Conservation (phyloP, 345 rosid species). For the Combretum micranthum region DNA sequence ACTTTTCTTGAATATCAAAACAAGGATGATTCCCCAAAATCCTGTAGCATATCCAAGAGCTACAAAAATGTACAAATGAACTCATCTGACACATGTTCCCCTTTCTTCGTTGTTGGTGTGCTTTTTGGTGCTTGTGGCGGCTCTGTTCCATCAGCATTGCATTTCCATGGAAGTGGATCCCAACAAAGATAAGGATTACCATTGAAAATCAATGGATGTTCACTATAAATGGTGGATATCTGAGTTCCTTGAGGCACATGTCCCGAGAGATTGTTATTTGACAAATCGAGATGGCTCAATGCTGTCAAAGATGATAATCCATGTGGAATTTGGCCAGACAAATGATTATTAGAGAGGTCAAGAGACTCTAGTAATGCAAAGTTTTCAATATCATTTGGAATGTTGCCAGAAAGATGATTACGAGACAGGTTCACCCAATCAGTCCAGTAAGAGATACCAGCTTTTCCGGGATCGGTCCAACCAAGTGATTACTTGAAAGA, state of each 20-base stretch:
- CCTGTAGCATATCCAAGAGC: too few species aligned
- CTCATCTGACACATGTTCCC: too few species aligned
- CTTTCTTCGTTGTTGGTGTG: too few species aligned
- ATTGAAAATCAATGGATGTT: too few species aligned
- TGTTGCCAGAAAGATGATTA: conserved; percentile 16
- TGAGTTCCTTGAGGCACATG: conserved; percentile 10
- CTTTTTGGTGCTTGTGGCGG: too few species aligned
- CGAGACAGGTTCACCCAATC: conserved; percentile 15
- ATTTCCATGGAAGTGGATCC: too few species aligned
- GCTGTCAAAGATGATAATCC: conserved; percentile 5
- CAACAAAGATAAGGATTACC: too few species aligned
- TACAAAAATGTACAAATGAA: too few species aligned
- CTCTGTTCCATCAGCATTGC: too few species aligned
- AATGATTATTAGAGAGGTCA: conserved; percentile 18
- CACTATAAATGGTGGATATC: too few species aligned
- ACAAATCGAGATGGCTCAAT: conserved; percentile 17
- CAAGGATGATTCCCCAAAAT: too few species aligned
- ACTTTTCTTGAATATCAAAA: too few species aligned
- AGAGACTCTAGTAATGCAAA: conserved; percentile 14
- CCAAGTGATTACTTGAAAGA: conserved; percentile 19
- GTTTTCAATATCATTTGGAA: conserved; percentile 8
- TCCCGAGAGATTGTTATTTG: conserved; percentile 25
- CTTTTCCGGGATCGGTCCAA: conserved; percentile 9
- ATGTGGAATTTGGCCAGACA: conserved; percentile 16
- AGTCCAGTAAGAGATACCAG: conserved; percentile 11